Base-by-base conservation (phyloP, 495 filamentous ascomycete species). In the Hyaloscypha finlandica region DNA sequence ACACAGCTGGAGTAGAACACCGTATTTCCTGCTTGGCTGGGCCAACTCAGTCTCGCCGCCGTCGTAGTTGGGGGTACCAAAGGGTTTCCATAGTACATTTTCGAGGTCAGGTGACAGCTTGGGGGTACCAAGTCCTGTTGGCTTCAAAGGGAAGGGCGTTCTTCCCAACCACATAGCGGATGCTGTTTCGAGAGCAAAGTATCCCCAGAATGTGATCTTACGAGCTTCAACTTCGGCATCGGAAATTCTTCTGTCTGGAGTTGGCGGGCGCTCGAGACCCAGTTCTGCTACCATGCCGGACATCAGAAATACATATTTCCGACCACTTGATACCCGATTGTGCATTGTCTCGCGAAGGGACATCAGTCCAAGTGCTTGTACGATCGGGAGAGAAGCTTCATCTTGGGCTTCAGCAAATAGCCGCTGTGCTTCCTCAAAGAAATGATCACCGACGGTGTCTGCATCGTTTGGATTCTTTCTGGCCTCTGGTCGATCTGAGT, bases 361-460 rank as follows among this genome's bases (percentile, higher is more conserved):
- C 89, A 95, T 90, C 62, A 94, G 81, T 3, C 86, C 86, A 32
- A 94, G 74, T 1, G 91, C 89, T 75, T 94, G 91, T 33, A 92
- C 86, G 9, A 88, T 92, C 11, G 91, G 93, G 19, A 94, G 77
- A 0, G 81, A 86, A 69, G 83, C 81, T 19, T 19, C 8, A 63
- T 90, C 77, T 25, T 75, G 68, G 64, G 86, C 83, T 48, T 85
- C 78, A 54, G 85, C 74, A 3, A 91, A 79, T 6, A 93, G 77
- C 22, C 79, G 77, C 65, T 86, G 81, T 22, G 86, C 86, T 71
- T 89, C 87, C 31, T 81, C 82, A 69, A 92, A 91, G 74, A 94
- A 94, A 70, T 88, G 82, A 59, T 89, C 86, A 2, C 92, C 91
- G 2, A 86, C 84, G 3, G 89, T 89, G 2, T 6, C 30, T 2